Conservation (phyloP, 164 flowering plant species). For the Santalum album region DNA sequence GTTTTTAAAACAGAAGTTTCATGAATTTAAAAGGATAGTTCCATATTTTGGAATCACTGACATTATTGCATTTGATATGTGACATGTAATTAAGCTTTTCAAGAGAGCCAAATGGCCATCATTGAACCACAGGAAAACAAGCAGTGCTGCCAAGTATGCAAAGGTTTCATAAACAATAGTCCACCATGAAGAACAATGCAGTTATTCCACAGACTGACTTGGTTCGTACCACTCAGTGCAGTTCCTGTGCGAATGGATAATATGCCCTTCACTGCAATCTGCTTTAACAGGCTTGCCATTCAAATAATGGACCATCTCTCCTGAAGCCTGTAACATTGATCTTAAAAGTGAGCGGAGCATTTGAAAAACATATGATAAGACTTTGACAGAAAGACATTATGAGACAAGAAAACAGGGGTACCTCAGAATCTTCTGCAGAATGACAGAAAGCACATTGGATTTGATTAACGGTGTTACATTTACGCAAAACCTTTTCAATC, state of each 20-base stretch:
- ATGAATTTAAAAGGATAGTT: too few relatives aligned
- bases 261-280: constrained; percentile 33
- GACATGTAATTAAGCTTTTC: too few relatives aligned
- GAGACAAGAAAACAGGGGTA: constrained; percentile 11
- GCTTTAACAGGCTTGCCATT: constrained; percentile 56
- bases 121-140: too few relatives aligned
- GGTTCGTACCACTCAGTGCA: constrained; percentile 78
- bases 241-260: constrained; percentile 65
- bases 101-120: too few relatives aligned
- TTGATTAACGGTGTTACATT: constrained; percentile 27
- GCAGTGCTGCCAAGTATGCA: too few relatives aligned
- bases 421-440: constrained; percentile 64
- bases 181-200: too few relatives aligned
- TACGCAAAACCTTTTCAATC: constrained; percentile 23
- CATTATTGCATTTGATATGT: too few relatives aligned
- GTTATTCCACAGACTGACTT: too few relatives aligned
- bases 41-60: too few relatives aligned
- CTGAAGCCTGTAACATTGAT: constrained; percentile 51
- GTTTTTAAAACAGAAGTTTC: too few relatives aligned
- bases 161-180: too few relatives aligned
- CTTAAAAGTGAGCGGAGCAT: constrained; percentile 5
- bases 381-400: background rate
- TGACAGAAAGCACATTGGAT: constrained; percentile 76
- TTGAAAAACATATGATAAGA: too few relatives aligned
- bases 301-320: constrained; percentile 63